Percentiles rank a stretch among this genome's conserved stretches.
Evolutionary conservation across 2,329 filamentous ascomycete genomes (phyloP).

Genomic region (Drechmeria coniospora): DNA sequence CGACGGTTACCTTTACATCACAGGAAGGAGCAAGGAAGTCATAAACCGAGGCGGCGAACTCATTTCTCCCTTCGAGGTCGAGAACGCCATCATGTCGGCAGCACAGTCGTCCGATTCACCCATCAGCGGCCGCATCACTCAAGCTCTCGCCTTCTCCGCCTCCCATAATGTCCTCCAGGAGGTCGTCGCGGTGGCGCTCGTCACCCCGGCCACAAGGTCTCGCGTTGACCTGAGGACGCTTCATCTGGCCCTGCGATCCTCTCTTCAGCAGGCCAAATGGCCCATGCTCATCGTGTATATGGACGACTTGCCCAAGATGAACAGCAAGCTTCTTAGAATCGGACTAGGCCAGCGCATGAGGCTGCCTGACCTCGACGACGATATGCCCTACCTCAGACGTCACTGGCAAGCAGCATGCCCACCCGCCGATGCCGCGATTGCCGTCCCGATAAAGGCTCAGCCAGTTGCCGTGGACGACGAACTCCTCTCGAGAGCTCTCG

Average conservation of each 20-base stretch:
- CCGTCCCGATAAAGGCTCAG: constrained; percentile 20
- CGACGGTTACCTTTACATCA: constrained; percentile 37
- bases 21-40: constrained; percentile 39
- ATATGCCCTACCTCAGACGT: constrained; percentile 24
- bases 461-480: constrained; percentile 18
- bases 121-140: constrained; percentile 28
- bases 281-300: constrained; percentile 37
- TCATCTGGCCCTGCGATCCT: constrained; percentile 28
- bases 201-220: constrained; percentile 26
- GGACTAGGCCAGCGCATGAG: constrained; percentile 31
- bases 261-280: constrained; percentile 37
- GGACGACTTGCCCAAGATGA: constrained; percentile 37
- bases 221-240: constrained; percentile 32
- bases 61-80: constrained; percentile 44
- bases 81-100: constrained; percentile 36
- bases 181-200: constrained; percentile 36
- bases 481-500: constrained; percentile 11
- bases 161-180: constrained; percentile 38
- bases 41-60: constrained; percentile 43
- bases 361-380: constrained; percentile 27
- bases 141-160: constrained; percentile 37
- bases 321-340: constrained; percentile 43
- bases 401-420: constrained; percentile 36
- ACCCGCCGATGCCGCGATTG: constrained; percentile 28
- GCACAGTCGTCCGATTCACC: constrained; percentile 24